These are phyloP conservation scores for Cubamyces sp. DNA, from an alignment of 768 basidiomycete species.

Conservation along the genomic window DNA sequence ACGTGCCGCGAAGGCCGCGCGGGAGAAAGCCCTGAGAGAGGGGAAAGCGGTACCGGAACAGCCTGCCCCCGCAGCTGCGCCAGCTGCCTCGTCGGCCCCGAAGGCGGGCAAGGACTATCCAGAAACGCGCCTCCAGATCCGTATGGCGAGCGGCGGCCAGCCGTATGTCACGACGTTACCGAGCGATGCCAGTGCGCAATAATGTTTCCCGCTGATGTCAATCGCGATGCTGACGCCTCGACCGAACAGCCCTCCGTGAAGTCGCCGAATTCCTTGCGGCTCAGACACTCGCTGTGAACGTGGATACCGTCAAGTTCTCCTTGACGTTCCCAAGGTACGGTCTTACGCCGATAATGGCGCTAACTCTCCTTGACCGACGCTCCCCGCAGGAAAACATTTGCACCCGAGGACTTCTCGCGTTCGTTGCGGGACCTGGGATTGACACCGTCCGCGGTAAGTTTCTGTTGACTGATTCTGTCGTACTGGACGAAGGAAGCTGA, in stretches of 20 bases:
- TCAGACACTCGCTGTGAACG: constrained; percentile 69
- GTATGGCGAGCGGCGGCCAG: constrained; percentile 78
- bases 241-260: constrained; percentile 66
- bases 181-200: constrained; percentile 73
- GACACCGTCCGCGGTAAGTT: constrained; percentile 82
- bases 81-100: constrained; percentile 40
- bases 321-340: constrained; percentile 84
- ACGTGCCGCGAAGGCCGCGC: constrained; percentile 84
- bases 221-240: not conserved
- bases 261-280: constrained; percentile 88
- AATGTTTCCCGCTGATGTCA: not conserved
- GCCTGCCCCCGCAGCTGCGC: constrained; percentile 37
- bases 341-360: not conserved
- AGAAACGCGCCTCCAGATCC: constrained; percentile 89
- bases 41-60: constrained; percentile 54
- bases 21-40: constrained; percentile 90
- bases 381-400: constrained; percentile 72
- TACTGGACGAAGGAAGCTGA: not conserved
- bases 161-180: constrained; percentile 81
- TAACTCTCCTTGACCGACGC: not conserved
- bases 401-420: constrained; percentile 73
- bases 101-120: constrained; percentile 75
- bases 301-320: constrained; percentile 77
- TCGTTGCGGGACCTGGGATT: constrained; percentile 83
- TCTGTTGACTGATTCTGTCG: constrained; percentile 9